Evolutionary conservation across 257 asterid genomes (phyloP).

Genomic region (Vinca minor): DNA sequence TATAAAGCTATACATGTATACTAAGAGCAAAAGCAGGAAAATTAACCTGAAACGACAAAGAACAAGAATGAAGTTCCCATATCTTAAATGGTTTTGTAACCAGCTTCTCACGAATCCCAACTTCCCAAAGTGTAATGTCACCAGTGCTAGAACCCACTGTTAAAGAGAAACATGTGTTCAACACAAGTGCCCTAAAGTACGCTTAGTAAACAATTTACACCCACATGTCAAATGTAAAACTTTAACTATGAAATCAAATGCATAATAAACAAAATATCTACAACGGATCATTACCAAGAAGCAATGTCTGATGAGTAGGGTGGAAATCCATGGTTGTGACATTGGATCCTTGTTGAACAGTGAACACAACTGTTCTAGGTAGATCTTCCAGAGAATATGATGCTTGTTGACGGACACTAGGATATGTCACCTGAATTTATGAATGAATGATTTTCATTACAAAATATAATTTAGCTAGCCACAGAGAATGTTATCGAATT

Average conservation of each 20-base stretch:
- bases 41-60: slow-evolving; percentile 68
- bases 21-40: slow-evolving; percentile 3
- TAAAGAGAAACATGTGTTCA: slow-evolving; percentile 11
- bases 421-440: slow-evolving; percentile 72
- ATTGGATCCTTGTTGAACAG: slow-evolving; percentile 79
- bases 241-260: background rate
- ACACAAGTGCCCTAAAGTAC: slow-evolving; percentile 1
- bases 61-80: slow-evolving; percentile 72
- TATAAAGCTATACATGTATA: background rate
- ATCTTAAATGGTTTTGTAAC: slow-evolving; percentile 73
- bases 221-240: background rate
- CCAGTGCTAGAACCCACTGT: slow-evolving; percentile 91
- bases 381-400: slow-evolving; percentile 83
- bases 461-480: background rate
- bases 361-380: slow-evolving; percentile 84
- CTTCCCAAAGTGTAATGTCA: slow-evolving; percentile 87
- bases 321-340: slow-evolving; percentile 92
- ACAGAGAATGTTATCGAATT: slow-evolving; percentile 5
- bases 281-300: slow-evolving; percentile 53
- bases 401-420: slow-evolving; percentile 75
- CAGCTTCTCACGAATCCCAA: slow-evolving; percentile 73
- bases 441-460: slow-evolving; percentile 1
- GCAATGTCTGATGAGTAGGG: slow-evolving; percentile 75
- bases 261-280: slow-evolving; percentile 3
- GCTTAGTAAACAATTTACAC: background rate